These are phyloP conservation scores for Anisodus acutangulus DNA, from an alignment of 257 asterid species.

Conservation along the genomic window DNA sequence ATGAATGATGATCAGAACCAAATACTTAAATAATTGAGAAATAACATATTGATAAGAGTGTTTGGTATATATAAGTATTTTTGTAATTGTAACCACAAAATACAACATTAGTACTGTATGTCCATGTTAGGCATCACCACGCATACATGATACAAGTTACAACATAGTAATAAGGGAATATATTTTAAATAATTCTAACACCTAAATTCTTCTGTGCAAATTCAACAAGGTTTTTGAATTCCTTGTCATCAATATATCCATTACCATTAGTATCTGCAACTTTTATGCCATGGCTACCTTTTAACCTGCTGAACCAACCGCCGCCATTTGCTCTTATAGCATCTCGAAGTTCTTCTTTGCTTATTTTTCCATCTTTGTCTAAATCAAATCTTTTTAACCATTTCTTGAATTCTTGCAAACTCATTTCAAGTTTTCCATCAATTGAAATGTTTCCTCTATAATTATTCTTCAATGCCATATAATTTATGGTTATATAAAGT, in stretches of 20 bases:
- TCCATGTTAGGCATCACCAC: not conserved
- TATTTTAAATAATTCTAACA: conserved; percentile 24
- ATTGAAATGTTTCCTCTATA: not conserved
- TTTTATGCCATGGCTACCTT: conserved; percentile 41
- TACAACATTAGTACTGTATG: too few species aligned
- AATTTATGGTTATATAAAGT: too few species aligned
- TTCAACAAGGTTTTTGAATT: conserved; percentile 40
- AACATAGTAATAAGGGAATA: not conserved
- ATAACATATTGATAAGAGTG: too few species aligned
- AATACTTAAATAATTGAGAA: too few species aligned
- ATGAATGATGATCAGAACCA: too few species aligned
- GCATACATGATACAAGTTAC: too few species aligned
- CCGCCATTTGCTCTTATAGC: conserved; percentile 43
- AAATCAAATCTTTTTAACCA: conserved; percentile 49
- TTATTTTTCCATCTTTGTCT: conserved; percentile 41
- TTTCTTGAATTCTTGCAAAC: conserved; percentile 48
- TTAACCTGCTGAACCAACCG: conserved; percentile 40
- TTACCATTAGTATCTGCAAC: conserved; percentile 38
- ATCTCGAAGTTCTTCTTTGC: conserved; percentile 41
- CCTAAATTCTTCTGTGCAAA: conserved; percentile 50
- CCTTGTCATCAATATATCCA: conserved; percentile 48
- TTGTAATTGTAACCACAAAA: not conserved
- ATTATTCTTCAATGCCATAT: conserved; percentile 34
- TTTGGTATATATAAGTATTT: not conserved
- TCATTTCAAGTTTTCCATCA: conserved; percentile 43